phyloP scores from a whole-genome alignment of 2,329 filamentous ascomycete species.

The Aspergillus fumigatiaffinis region DNA sequence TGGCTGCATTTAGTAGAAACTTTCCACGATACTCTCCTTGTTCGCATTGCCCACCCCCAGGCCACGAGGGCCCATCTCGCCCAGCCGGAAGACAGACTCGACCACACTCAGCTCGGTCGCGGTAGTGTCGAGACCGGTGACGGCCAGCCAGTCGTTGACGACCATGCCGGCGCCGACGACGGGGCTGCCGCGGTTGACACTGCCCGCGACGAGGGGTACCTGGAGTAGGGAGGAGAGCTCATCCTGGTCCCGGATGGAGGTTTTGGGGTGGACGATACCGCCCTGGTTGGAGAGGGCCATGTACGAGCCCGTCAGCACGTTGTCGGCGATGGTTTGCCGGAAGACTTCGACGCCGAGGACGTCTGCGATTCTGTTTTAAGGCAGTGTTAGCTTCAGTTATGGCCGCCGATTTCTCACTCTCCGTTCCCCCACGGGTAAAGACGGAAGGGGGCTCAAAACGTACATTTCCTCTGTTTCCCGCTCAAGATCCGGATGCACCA shows the following conservation, averaged over 20 bases:
- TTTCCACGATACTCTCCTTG: constrained; percentile 99
- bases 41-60: constrained; percentile 55
- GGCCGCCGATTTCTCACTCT: background rate
- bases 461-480: constrained; percentile 95
- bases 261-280: constrained; percentile 96
- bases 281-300: constrained; percentile 96
- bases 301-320: constrained; percentile 93
- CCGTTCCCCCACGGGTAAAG: background rate
- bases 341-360: constrained; percentile 63
- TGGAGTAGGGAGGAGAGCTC: constrained; percentile 90
- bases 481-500: constrained; percentile 94
- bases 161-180: constrained; percentile 98
- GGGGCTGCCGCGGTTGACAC: constrained; percentile 85
- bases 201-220: constrained; percentile 91
- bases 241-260: constrained; percentile 94
- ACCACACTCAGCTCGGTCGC: constrained; percentile 97
- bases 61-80: constrained; percentile 68
- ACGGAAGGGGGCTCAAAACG: background rate
- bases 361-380: constrained; percentile 66
- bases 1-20: constrained; percentile 71
- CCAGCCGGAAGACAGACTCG: constrained; percentile 91
- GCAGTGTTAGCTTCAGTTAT: constrained; percentile 3
- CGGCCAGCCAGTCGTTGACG: constrained; percentile 95
- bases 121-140: constrained; percentile 89
- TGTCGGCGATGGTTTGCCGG: constrained; percentile 89